Evolutionary conservation across 1,284 basidiomycete species (phyloP).

Genomic region (Sporisorium exsertum): DNA sequence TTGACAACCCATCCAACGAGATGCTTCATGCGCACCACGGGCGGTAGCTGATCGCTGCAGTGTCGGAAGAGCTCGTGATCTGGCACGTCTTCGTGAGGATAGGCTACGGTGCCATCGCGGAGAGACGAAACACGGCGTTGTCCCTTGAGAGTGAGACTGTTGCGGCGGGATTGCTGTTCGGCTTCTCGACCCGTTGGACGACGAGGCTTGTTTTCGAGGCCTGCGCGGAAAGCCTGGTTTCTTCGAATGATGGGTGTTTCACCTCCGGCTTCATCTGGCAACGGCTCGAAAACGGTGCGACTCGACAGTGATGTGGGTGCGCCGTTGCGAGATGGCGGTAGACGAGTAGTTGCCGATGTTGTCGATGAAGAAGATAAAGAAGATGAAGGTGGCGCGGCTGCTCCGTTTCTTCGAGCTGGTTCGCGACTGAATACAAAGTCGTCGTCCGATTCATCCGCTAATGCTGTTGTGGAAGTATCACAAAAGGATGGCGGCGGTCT

Average conservation of each 20-base stretch:
- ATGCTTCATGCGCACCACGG: conserved; percentile 62
- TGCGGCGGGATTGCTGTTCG: conserved; percentile 40
- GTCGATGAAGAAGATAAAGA: background rate
- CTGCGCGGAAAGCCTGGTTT: conserved; percentile 50
- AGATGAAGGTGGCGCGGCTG: conserved; percentile 16
- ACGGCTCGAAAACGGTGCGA: conserved; percentile 49
- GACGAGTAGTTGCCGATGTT: conserved; percentile 9
- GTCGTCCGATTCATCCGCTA: conserved; percentile 44
- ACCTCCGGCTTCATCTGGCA: conserved; percentile 45
- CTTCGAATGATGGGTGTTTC: conserved; percentile 54
- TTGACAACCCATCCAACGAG: conserved; percentile 58
- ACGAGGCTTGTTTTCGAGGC: conserved; percentile 44
- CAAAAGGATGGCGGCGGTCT: conserved; percentile 1
- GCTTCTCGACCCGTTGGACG: conserved; percentile 37
- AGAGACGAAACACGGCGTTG: conserved; percentile 54
- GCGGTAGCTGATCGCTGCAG: conserved; percentile 55
- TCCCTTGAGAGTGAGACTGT: conserved; percentile 61
- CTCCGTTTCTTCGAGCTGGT: conserved; percentile 16
- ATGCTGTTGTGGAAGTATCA: conserved; percentile 7
- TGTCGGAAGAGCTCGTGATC: conserved; percentile 62
- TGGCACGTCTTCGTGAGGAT: conserved; percentile 62
- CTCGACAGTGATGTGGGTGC: conserved; percentile 11
- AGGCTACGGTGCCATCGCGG: conserved; percentile 56
- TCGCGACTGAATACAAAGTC: conserved; percentile 55
- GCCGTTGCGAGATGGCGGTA: conserved; percentile 23